These are phyloP conservation scores for Xylaria sp. DNA, from an alignment of 2,329 filamentous ascomycete species.

Conservation along the genomic window DNA sequence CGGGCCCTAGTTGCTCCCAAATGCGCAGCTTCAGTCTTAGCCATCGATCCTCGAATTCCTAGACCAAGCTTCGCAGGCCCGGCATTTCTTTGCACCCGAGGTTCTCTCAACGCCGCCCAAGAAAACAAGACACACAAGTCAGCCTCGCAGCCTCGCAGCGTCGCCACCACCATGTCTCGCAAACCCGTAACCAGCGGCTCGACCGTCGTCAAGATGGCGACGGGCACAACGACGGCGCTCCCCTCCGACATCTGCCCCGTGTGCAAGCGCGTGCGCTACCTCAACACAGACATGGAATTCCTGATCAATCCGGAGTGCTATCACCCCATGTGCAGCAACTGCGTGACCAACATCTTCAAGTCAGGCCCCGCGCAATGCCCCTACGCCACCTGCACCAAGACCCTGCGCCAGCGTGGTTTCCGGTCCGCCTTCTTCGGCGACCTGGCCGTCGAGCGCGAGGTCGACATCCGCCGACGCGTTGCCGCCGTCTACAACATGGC, in stretches of 20 bases:
- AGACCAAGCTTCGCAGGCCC: neutral
- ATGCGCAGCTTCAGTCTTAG: constrained; percentile 24
- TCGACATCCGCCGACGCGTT: constrained; percentile 87
- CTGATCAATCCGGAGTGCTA: constrained; percentile 99
- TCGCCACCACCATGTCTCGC: constrained; percentile 52
- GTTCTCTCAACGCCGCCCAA: neutral
- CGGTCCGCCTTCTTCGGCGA: constrained; percentile 90
- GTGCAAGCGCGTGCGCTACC: constrained; percentile 95
- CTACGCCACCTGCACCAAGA: constrained; percentile 87
- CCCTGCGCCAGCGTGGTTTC: constrained; percentile 85
- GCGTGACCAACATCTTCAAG: constrained; percentile 93
- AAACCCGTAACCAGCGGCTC: constrained; percentile 45
- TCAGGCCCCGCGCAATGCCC: constrained; percentile 93
- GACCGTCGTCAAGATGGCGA: constrained; percentile 33
- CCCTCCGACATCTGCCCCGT: constrained; percentile 87
- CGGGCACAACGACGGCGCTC: constrained; percentile 43
- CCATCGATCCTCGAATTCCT: neutral
- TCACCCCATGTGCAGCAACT: constrained; percentile 98
- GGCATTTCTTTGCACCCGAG: neutral
- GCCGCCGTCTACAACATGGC: constrained; percentile 84
- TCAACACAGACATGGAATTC: constrained; percentile 93
- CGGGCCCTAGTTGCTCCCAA: constrained; percentile 14
- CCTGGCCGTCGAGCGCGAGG: constrained; percentile 87
- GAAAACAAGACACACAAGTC: constrained; percentile 10
- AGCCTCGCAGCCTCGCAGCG: neutral